Percentiles rank a stretch among this genome's conserved stretches.
Evolutionary conservation across 2,329 filamentous ascomycete genomes (phyloP).

Genomic region (Dactylellina cionopaga): DNA sequence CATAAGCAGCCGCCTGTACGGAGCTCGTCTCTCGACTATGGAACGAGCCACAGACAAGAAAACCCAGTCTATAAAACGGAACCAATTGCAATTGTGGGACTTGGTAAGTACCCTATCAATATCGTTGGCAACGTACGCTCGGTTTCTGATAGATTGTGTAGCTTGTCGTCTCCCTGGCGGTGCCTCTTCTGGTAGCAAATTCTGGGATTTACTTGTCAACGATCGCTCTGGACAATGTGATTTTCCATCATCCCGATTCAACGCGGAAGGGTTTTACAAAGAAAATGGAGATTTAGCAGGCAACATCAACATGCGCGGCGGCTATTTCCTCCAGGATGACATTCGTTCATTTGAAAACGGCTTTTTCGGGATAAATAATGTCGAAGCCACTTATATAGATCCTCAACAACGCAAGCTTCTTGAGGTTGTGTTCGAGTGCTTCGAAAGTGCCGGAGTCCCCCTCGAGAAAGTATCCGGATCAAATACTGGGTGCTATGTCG

Average conservation of each 20-base stretch:
- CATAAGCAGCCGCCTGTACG: too few species aligned
- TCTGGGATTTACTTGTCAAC: conserved; percentile 11
- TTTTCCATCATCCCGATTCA: conserved; percentile 9
- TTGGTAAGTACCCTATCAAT: not conserved
- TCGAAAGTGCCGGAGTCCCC: conserved; percentile 79
- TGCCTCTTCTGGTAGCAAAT: conserved; percentile 1
- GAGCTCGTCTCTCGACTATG: too few species aligned
- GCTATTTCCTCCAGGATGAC: conserved; percentile 69
- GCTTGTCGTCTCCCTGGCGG: conserved; percentile 16
- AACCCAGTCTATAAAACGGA: too few species aligned
- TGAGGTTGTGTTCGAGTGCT: conserved; percentile 79
- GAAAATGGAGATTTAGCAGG: not conserved
- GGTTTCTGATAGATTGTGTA: too few species aligned
- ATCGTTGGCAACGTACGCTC: too few species aligned
- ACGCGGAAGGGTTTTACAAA: conserved; percentile 15
- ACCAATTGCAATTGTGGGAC: conserved; percentile 10
- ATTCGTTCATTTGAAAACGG: conserved; percentile 80
- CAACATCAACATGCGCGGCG: conserved; percentile 6
- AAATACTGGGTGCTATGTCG: conserved; percentile 15
- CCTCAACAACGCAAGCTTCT: conserved; percentile 82
- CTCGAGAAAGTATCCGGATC: conserved; percentile 55
- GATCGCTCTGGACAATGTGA: not conserved
- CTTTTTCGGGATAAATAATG: conserved; percentile 87
- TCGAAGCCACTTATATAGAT: conserved; percentile 81
- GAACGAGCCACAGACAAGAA: too few species aligned